Evolutionary conservation across 2,329 filamentous ascomycete genomes (phyloP).

Genomic region (Fusarium sp.): DNA sequence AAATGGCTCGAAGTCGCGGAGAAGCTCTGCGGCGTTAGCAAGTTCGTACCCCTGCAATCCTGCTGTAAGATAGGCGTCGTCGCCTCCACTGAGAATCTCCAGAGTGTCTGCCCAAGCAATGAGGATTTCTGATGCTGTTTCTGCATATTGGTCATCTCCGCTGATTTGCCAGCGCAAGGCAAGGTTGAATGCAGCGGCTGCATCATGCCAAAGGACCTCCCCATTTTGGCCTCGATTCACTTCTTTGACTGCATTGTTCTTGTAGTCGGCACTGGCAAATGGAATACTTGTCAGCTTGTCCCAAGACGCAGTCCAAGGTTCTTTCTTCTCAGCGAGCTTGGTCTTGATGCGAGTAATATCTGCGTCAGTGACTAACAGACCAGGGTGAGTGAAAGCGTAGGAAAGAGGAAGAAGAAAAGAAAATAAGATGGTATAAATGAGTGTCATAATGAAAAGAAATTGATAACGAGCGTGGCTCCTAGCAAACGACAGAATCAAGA

Average conservation of each 20-base stretch:
- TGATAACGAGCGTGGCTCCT: background rate
- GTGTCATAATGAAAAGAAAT: background rate
- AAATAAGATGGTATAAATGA: background rate
- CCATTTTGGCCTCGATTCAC: background rate
- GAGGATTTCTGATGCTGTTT: background rate
- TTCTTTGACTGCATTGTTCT: background rate
- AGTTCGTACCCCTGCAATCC: slow-evolving; percentile 61
- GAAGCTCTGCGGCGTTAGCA: slow-evolving; percentile 59
- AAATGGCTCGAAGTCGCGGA: slow-evolving; percentile 47
- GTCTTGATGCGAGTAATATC: background rate
- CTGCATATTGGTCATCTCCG: background rate
- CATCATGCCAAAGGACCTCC: background rate
- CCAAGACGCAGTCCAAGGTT: slow-evolving; percentile 2
- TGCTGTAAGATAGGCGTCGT: slow-evolving; percentile 48
- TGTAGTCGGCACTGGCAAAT: background rate
- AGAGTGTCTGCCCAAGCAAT: slow-evolving; percentile 2
- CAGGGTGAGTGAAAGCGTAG: background rate
- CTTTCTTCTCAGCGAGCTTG: background rate
- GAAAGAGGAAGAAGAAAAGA: slow-evolving; percentile 43
- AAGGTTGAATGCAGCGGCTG: slow-evolving; percentile 1
- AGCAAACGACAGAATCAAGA: background rate
- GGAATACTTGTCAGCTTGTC: background rate
- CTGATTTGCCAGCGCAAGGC: background rate
- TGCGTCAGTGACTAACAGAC: background rate
- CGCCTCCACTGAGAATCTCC: background rate